Percentiles rank a stretch among this genome's conserved stretches.
These are phyloP conservation scores for Mycogone perniciosa DNA, from an alignment of 2,329 filamentous ascomycete genomes.

Conservation along the genomic window DNA sequence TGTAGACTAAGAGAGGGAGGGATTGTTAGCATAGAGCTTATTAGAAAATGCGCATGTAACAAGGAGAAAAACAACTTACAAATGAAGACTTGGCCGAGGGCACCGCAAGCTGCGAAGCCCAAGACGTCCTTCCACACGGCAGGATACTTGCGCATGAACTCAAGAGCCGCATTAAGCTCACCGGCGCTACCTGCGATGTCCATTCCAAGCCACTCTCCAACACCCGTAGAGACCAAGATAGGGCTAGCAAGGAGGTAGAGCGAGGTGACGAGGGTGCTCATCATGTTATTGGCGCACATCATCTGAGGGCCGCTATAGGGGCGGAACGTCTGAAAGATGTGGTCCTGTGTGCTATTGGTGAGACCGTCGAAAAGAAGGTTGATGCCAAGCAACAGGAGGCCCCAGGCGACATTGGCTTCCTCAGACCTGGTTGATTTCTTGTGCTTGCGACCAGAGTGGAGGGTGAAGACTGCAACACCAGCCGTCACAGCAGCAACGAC, in stretches of 20 bases:
- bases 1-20: constrained; percentile 58
- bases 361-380: constrained; percentile 94
- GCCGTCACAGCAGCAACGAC: constrained; percentile 87
- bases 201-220: constrained; percentile 61
- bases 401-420: constrained; percentile 63
- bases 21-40: neutral
- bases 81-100: constrained; percentile 93
- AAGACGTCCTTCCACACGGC: constrained; percentile 80
- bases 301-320: constrained; percentile 91
- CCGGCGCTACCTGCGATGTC: constrained; percentile 59
- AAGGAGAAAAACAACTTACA: constrained; percentile 44
- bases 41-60: neutral
- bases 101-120: constrained; percentile 83
- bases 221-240: constrained; percentile 62
- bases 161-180: constrained; percentile 72
- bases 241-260: constrained; percentile 73
- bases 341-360: constrained; percentile 93
- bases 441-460: constrained; percentile 62
- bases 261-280: constrained; percentile 71
- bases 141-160: constrained; percentile 75
- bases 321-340: constrained; percentile 76
- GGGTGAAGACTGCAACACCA: constrained; percentile 90
- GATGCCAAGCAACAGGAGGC: constrained; percentile 74
- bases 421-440: constrained; percentile 40
- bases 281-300: constrained; percentile 97